Evolutionary conservation across 2,329 filamentous ascomycete species (phyloP), one percentile per base, ranked within the genome.

Genomic region (Trichocomaceae sp.): DNA sequence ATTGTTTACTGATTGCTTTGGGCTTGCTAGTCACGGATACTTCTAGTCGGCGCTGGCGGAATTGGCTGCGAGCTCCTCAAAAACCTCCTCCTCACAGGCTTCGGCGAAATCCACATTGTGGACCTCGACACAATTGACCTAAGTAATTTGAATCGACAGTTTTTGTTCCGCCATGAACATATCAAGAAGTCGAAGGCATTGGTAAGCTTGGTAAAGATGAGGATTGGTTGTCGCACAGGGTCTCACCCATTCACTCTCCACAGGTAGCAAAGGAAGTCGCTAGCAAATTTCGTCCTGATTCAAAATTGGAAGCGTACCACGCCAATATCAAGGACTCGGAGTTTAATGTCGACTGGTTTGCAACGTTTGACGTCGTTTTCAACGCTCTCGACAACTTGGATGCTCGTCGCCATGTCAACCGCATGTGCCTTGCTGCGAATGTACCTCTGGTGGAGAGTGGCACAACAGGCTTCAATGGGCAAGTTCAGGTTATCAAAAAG

Each of bases 61-160:
- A 99, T 99, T 68, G 93, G 93, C 63, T 99, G 93, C 75, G 93
- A 99, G 75, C 81, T 99, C 7, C 83, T 99, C 60, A 99, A 99
- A 79, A 96, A 97, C 72, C 84, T 99, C 55, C 90, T 92, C 45
- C 84, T 96, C 48, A 87, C 85, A 44, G 91, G 92, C 62, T 99
- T 96, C 64, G 90, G 90, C 61, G 88, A 96, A 74, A 85, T 97
- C 50, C 88, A 96, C 71, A 86, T 97, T 46, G 90, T 99, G 62
- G 93, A 99, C 72, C 87, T 99, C 57, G 93, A 99, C 71, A 99
- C 93, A 1, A 97, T 99, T 74, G 93, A 99, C 69, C 80, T 99
- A 20, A 96, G 90, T 75, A 99, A 99, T 69, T 81, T 99, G 50
- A 99, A 99, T 65, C 88, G 93, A 54, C 93, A 99, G 71, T 99